Evolutionary conservation across 2,329 filamentous ascomycete genomes (phyloP), one percentile per base, ranked within the genome.

Genomic region (Cercospora sp.): DNA sequence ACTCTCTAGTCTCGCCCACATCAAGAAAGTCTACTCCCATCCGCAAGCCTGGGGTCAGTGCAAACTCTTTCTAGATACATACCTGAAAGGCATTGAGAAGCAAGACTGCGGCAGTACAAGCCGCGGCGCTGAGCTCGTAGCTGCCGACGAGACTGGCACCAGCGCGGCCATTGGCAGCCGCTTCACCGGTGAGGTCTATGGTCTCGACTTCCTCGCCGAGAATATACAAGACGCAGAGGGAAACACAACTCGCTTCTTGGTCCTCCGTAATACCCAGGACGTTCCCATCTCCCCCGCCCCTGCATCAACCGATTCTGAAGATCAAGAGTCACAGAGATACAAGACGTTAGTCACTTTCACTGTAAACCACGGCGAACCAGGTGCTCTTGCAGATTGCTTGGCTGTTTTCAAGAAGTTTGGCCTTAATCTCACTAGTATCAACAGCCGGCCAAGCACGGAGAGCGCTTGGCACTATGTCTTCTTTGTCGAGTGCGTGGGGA

Each of bases 41-140:
- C 94, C 94, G 9, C 95, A 99, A 81, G 95, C 93, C 30, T 97
- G 95, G 84, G 93, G 93, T 28, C 95, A 99, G 81, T 97, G 94
- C 80, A 89, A 89, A 55, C 80, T 77, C 8, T 97, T 97, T 80
- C 86, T 97, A 28, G 83, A 85, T 8, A 82, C 84, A 30, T 84
- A 91, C 74, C 86, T 97, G 70, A 89, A 89, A 73, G 87, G 87
- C 55, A 85, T 90, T n/a, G 92, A 97, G 81, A 86, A 89, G 63
- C 87, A 94, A 68, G 94, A 98, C 77, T 90, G 92, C 53, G 91
- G 89, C 69, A 95, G 91, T 30, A 99, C 95, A 5, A 94, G 91
- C 73, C 89, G 89, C 71, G 95, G 92, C 0, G 94, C 94, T 0
- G 89, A 94, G 80, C 86, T 96, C 13, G 83, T 83, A 43, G 91